Evolutionary conservation across 2,329 filamentous ascomycete species (phyloP), one percentile per base, ranked within the genome.

Genomic region (Phyllosticta citriasiana): DNA sequence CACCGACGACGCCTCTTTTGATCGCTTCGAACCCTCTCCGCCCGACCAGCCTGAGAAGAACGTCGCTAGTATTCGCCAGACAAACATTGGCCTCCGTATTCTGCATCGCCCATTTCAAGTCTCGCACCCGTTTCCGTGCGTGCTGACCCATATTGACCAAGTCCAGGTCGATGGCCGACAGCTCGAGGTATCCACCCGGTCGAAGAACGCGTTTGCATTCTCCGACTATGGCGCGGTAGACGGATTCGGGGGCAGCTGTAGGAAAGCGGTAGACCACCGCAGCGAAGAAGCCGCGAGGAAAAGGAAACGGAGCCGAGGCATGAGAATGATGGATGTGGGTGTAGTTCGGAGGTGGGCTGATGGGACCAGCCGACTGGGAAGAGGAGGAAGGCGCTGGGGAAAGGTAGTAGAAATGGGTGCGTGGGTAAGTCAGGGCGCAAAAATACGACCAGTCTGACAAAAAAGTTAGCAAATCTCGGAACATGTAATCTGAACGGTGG

Each of bases 81-180:
- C 80, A 85, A 10, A 84, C 79, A 24, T 84, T 80, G 0, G 83
- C 78, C 10, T 88, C 80, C 7, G 78, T 78, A 19, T 80, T 76
- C 63, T 86, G 85, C 66, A 91, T 84, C 35, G 82, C 79, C 67
- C 90, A 86, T 73, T 92, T 93, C 61, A 93, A 76, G 0, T 80
- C 82, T 3, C 88, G 83, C 2, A 93, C 81, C 0, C 86, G 82
- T 16, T 85, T 83, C 5, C 89, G 82, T 1, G 86, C 85, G 14
- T 82, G 82, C 60, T 82, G 86, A 0, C 89, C 89, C 87, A 93
- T 91, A 69, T 90, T 91, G 73, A 91, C 85, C 63, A 94, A 80
- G 68, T 94, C 89, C 10, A 91, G 80, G 65, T 94, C 89, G 1
- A 94, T 80, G 47, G 91, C 85, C 0, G 85, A 87, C 19, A 92